These are phyloP conservation scores for Phialocephala sp. DNA, from an alignment of 2,329 filamentous ascomycete species.

Conservation along the genomic window DNA sequence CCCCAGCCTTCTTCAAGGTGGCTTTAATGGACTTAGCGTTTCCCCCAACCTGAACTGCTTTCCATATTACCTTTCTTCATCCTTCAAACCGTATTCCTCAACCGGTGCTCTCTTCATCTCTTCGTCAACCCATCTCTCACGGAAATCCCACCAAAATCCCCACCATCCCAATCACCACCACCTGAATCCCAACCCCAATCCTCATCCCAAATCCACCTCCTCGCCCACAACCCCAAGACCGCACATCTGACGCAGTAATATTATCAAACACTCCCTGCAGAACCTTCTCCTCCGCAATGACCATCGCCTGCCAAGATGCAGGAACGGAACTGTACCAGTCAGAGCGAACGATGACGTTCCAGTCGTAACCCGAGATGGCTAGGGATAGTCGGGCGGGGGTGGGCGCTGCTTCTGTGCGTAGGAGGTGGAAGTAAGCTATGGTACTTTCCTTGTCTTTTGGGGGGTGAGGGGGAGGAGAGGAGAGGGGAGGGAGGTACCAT, in stretches of 20 bases:
- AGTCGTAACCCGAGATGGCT: neutral
- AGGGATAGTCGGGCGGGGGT: neutral
- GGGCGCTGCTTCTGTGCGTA: slow-evolving; percentile 8
- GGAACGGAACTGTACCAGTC: neutral
- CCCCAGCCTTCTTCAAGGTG: neutral
- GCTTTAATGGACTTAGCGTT: neutral
- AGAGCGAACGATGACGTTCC: neutral
- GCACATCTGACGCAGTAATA: neutral
- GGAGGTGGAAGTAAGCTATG: too few species aligned
- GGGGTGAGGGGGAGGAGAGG: neutral
- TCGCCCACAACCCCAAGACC: neutral
- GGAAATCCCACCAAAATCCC: neutral
- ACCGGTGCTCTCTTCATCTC: neutral
- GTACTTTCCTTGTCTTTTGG: neutral
- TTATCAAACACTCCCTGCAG: slow-evolving; percentile 11
- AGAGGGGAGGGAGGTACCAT: neutral
- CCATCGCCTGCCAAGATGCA: neutral
- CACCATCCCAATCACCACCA: neutral
- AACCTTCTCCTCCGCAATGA: neutral
- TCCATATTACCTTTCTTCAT: too few species aligned
- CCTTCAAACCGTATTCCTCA: too few species aligned
- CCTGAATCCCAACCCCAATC: neutral
- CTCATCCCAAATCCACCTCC: neutral
- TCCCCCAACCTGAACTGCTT: neutral
- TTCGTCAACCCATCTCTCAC: neutral